A percentile compares a stretch with the other conserved stretches of the same genome.
These are phyloP conservation scores for Hypocreales sp. DNA, from an alignment of 2,329 filamentous ascomycete genomes.

Conservation along the genomic window DNA sequence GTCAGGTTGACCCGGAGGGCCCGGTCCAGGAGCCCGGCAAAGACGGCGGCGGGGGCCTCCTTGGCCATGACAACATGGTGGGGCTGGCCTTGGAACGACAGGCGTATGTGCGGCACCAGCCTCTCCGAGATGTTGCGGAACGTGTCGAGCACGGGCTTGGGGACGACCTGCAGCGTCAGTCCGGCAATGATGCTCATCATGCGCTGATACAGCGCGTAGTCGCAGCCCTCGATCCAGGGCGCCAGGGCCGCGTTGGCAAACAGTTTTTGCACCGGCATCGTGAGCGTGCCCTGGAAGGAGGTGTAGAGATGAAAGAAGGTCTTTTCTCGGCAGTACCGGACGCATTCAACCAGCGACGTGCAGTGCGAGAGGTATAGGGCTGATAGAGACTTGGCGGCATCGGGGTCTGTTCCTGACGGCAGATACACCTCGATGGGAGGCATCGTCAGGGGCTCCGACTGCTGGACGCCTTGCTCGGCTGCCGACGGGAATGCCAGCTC, in stretches of 20 bases:
- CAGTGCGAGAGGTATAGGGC: conserved; percentile 90
- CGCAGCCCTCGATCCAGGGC: conserved; percentile 88
- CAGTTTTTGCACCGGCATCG: conserved; percentile 89
- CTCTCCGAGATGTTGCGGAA: conserved; percentile 74
- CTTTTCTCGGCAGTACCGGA: conserved; percentile 92
- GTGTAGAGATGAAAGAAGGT: conserved; percentile 91
- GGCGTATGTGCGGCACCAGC: conserved; percentile 66
- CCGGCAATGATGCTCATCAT: conserved; percentile 87
- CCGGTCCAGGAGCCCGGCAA: conserved; percentile 72
- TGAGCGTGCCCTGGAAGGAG: conserved; percentile 90
- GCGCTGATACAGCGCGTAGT: conserved; percentile 90
- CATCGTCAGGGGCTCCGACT: conserved; percentile 60
- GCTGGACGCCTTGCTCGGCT: conserved; percentile 31
- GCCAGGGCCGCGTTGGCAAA: conserved; percentile 69
- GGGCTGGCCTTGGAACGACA: conserved; percentile 75
- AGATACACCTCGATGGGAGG: conserved; percentile 76
- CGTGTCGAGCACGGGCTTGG: conserved; percentile 73
- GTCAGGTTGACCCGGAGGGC: conserved; percentile 84
- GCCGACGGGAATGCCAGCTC: conserved; percentile 46
- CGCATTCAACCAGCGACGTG: conserved; percentile 87
- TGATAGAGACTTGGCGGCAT: conserved; percentile 71
- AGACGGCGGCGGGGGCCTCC: conserved; percentile 74
- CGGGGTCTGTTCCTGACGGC: conserved; percentile 66
- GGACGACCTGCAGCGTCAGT: conserved; percentile 83
- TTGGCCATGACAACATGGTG: conserved; percentile 76